These are phyloP conservation scores for Pyrenopolyporus hunteri DNA, from an alignment of 495 filamentous ascomycete species.

Conservation along the genomic window DNA sequence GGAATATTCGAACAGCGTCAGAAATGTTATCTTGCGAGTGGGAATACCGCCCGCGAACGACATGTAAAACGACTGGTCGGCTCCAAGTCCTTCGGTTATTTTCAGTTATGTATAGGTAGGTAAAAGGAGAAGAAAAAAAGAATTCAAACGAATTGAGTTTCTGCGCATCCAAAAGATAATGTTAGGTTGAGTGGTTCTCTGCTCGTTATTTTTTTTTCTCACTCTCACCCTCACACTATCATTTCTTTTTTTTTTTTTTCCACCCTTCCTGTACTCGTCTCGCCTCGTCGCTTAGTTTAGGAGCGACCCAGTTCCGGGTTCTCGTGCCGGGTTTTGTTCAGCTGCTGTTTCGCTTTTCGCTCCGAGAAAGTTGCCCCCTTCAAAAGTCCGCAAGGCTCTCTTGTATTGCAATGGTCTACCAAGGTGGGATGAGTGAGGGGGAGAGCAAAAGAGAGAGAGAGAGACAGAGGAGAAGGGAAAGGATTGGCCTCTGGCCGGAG, in stretches of 20 bases:
- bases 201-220: conserved; percentile 4
- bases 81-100: neutral
- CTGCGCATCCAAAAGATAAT: conserved; percentile 13
- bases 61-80: conserved; percentile 17
- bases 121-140: neutral
- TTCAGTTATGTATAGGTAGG: neutral
- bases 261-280: neutral
- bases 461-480: conserved; percentile 1
- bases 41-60: conserved; percentile 19
- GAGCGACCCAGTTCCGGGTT: conserved; percentile 18
- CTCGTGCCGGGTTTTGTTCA: conserved; percentile 23
- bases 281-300: neutral
- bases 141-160: conserved; percentile 17
- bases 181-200: conserved; percentile 11
- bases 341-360: conserved; percentile 31
- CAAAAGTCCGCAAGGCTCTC: conserved; percentile 32
- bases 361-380: conserved; percentile 36
- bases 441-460: no score
- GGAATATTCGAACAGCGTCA: conserved; percentile 10
- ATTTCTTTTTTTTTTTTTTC: neutral
- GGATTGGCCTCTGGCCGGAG: conserved; percentile 19
- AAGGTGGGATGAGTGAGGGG: conserved; percentile 7
- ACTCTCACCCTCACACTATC: neutral
- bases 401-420: conserved; percentile 13
- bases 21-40: conserved; percentile 1